Percentiles rank a stretch among this genome's conserved stretches.
These are phyloP conservation scores for Endocalyx cinctus DNA, from an alignment of 2,329 filamentous ascomycete species.

Conservation along the genomic window DNA sequence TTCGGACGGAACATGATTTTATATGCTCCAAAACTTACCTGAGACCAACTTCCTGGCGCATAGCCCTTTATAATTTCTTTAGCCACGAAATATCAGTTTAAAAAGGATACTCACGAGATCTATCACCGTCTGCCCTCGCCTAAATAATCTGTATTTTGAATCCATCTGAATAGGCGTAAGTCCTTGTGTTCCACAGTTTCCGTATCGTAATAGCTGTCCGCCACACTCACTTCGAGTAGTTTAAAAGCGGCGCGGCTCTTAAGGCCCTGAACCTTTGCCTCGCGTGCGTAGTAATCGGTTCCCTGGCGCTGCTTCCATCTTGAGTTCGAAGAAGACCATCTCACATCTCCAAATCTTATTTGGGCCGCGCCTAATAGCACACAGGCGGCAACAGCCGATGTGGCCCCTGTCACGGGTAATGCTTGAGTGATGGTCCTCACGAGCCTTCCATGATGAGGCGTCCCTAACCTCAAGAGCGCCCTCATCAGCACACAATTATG, in stretches of 20 bases:
- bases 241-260: constrained; percentile 95
- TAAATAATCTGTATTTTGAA: constrained; percentile 74
- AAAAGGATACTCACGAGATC: constrained; percentile 79
- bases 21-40: no score
- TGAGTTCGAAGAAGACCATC: constrained; percentile 56
- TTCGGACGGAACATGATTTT: constrained; percentile 1
- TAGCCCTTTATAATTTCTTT: no score
- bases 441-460: constrained; percentile 22
- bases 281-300: constrained; percentile 65
- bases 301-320: constrained; percentile 80
- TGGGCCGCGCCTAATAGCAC: no score
- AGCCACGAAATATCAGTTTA: no score
- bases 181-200: no score
- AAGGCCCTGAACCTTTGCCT: constrained; percentile 72
- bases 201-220: constrained; percentile 4
- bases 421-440: constrained; percentile 10
- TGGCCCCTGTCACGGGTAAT: no score
- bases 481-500: constrained; percentile 17
- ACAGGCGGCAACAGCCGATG: no score
- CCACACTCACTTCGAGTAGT: constrained; percentile 64
- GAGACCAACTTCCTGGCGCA: constrained; percentile 70
- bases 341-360: constrained; percentile 5
- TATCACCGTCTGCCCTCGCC: constrained; percentile 75
- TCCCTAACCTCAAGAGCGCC: constrained; percentile 16
- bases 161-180: no score